These are phyloP conservation scores for Nyssa sinensis DNA, from an alignment of 148 eudicot species.

Conservation along the genomic window DNA sequence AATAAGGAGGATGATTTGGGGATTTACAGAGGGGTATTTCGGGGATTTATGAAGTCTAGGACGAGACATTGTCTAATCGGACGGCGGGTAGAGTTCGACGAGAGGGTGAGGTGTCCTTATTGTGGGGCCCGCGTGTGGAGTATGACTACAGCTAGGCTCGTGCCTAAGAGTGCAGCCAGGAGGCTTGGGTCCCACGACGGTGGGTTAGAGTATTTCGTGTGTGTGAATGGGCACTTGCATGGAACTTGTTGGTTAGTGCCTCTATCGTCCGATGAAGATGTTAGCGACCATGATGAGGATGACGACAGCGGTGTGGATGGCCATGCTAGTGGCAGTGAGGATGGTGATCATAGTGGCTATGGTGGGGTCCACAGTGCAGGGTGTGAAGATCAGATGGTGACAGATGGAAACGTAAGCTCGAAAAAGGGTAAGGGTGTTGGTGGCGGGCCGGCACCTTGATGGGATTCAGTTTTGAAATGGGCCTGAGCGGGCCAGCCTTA, in stretches of 20 bases:
- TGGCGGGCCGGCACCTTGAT: not conserved
- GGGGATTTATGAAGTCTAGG: constrained; percentile 55
- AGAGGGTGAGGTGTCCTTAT: constrained; percentile 62
- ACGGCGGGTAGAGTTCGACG: constrained; percentile 55
- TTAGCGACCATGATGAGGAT: too few species aligned
- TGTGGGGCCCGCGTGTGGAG: constrained; percentile 88
- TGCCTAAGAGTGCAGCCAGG: constrained; percentile 63
- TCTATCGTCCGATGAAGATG: constrained; percentile 56
- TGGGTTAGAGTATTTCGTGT: constrained; percentile 67
- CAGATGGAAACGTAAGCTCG: not conserved
- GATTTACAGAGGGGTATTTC: constrained; percentile 66
- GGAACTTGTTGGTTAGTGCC: constrained; percentile 75
- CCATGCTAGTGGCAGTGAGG: too few species aligned
- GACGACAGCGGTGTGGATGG: not conserved
- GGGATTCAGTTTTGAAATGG: too few species aligned
- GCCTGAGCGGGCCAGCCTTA: too few species aligned
- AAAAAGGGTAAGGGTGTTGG: not conserved
- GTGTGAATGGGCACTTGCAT: constrained; percentile 78
- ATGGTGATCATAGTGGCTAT: too few species aligned
- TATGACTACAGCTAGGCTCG: constrained; percentile 63
- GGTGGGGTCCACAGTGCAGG: not conserved
- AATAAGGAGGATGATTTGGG: constrained; percentile 58
- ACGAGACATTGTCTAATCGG: constrained; percentile 57
- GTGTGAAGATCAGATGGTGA: not conserved
- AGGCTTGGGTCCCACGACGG: constrained; percentile 64